phyloP scores from a whole-genome alignment of 371 early-diverging fungal genomes.

The Rhizoclosmatium hyalinum region DNA sequence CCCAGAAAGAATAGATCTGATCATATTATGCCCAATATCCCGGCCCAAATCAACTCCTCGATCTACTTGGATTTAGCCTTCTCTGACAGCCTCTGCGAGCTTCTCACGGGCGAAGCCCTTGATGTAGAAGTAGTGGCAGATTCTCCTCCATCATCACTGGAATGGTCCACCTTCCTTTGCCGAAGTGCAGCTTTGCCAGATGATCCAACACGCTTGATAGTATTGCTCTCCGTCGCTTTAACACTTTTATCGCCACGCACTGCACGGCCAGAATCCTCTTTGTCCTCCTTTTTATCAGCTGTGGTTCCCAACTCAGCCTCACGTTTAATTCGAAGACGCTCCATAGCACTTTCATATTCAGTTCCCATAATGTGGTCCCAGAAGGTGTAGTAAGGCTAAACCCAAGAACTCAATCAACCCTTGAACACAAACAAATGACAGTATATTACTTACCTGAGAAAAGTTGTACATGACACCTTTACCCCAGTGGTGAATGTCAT shows the following conservation, averaged over 20 bases:
- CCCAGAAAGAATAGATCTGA: not conserved
- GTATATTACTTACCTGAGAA: constrained; percentile 42
- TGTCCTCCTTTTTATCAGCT: not conserved
- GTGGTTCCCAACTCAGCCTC: too few species aligned
- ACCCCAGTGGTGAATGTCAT: constrained; percentile 56
- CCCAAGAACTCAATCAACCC: not conserved
- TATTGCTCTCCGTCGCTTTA: not conserved
- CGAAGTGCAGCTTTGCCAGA: too few species aligned
- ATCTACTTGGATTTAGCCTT: not conserved
- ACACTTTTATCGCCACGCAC: not conserved
- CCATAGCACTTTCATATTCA: constrained; percentile 45
- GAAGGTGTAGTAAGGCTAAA: constrained; percentile 77
- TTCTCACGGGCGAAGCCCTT: not conserved
- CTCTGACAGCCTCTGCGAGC: constrained; percentile 6
- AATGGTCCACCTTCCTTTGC: not conserved
- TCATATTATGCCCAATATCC: not conserved
- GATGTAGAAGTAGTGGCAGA: not conserved
- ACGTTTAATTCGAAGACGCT: constrained; percentile 21
- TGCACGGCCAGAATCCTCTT: not conserved
- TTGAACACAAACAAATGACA: constrained; percentile 1
- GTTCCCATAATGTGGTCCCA: constrained; percentile 77
- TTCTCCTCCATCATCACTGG: not conserved
- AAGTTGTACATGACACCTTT: constrained; percentile 54
- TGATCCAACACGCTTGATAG: too few species aligned
- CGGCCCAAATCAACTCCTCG: not conserved